Base-by-base conservation (phyloP, 805 yeast genomes). In the Sporopachydermia lactativora region DNA sequence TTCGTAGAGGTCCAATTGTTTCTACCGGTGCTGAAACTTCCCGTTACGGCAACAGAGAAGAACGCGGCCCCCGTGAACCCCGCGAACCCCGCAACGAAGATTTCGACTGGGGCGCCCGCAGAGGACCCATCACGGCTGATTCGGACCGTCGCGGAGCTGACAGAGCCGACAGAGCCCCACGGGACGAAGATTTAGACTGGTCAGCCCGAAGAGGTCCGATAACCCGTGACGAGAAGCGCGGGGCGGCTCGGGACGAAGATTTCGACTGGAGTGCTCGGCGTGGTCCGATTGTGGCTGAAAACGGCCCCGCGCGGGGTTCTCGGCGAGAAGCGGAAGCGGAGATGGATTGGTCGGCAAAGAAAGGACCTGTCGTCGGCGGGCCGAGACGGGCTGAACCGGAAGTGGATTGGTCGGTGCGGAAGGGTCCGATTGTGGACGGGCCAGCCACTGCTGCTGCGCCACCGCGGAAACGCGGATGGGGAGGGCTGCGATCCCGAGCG, bases 81-180 rank as follows among this genome's bases (percentile, higher is more conserved):
- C 13, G 31, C 8, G 31, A 24, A 24, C 31, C 31, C n/a, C 31
- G 31, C n/a, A 24, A 24, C n/a, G 31, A 24, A 8, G 31, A 24
- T 24, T 24, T 24, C n/a, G 31, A 24, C n/a, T 24, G 31, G 31
- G n/a, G n/a, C n/a, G 8, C 31, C n/a, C 31, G 31, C n/a, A 24
- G 31, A 24, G 31, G 31, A n/a, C 31, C 31, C 8, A 24, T 24
- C n/a, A 8, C 31, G 13, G n/a, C 8, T 24, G 31, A 24, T 24
- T 8, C 13, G 8, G 31, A 24, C 8, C 31, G n/a, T 8, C 8
- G 31, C 8, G 31, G n/a, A 24, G 31, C 13, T 8, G 13, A 8
- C 31, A 24, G 31, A 24, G n/a, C 13, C n/a, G 31, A n/a, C n/a
- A 24, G 31, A 24, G n/a, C 31, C n/a, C 31, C 31, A 8, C 8